These are phyloP conservation scores for Xylaria curta DNA, from an alignment of 495 filamentous ascomycete genomes.

Conservation along the genomic window DNA sequence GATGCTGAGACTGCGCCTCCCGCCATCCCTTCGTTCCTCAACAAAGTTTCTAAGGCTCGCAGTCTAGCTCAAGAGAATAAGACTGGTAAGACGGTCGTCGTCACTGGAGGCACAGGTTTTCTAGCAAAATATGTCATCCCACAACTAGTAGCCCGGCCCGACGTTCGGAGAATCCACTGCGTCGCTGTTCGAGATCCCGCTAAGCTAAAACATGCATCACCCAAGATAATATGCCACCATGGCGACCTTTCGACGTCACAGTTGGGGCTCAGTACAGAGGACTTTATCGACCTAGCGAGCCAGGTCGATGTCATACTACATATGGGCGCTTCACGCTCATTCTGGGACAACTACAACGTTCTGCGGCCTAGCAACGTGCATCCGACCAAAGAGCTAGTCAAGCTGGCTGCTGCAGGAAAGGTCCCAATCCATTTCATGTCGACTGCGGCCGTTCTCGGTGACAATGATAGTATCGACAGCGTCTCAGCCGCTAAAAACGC, in stretches of 20 bases:
- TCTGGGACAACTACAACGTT: slow-evolving; percentile 54
- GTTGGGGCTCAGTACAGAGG: slow-evolving; percentile 46
- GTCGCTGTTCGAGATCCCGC: slow-evolving; percentile 36
- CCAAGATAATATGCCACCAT: slow-evolving; percentile 42
- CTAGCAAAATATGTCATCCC: slow-evolving; percentile 35
- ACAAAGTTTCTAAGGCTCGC: neutral
- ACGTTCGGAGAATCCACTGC: slow-evolving; percentile 32
- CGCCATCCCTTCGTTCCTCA: slow-evolving; percentile 12
- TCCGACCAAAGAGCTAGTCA: slow-evolving; percentile 51
- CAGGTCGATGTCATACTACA: slow-evolving; percentile 56
- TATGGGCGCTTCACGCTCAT: slow-evolving; percentile 58
- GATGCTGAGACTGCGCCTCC: slow-evolving; percentile 29
- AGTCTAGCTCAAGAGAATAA: neutral
- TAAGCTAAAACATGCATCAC: slow-evolving; percentile 11
- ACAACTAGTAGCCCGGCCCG: slow-evolving; percentile 15
- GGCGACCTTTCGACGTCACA: slow-evolving; percentile 50
- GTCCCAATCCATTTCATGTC: slow-evolving; percentile 59
- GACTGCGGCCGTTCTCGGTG: slow-evolving; percentile 42
- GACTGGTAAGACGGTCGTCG: slow-evolving; percentile 29
- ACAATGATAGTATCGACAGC: neutral
- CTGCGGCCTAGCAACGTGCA: slow-evolving; percentile 52
- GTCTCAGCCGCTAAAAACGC: neutral
- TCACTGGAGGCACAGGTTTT: slow-evolving; percentile 45
- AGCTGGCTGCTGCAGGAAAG: slow-evolving; percentile 39
- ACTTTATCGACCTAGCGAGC: slow-evolving; percentile 35